phyloP scores from a whole-genome alignment of 306 rosid species.

The Amphicarpaea edgeworthii region DNA sequence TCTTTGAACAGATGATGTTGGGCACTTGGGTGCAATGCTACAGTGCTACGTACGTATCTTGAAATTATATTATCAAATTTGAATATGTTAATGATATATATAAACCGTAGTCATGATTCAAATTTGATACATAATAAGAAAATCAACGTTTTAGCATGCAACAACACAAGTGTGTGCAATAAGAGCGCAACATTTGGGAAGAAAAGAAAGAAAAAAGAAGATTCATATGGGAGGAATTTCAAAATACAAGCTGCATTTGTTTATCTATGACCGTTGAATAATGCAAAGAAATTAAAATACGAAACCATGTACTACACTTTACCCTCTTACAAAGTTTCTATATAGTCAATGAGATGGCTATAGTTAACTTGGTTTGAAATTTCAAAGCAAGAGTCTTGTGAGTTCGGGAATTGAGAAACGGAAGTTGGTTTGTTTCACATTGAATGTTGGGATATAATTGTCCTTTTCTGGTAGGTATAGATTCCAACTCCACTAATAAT shows the following conservation, averaged over 20 bases:
- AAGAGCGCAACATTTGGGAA: background rate
- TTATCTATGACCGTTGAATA: background rate
- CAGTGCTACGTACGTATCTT: background rate
- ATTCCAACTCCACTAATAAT: background rate
- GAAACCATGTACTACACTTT: background rate
- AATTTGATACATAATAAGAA: background rate
- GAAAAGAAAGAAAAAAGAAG: background rate
- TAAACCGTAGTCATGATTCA: background rate
- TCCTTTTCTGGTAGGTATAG: slow-evolving; percentile 23
- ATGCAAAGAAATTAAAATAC: background rate
- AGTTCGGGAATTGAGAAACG: slow-evolving; percentile 4
- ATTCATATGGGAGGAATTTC: background rate
- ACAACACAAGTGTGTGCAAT: background rate
- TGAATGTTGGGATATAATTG: background rate
- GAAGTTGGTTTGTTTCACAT: background rate
- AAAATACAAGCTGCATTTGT: background rate
- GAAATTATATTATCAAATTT: slow-evolving; percentile 6
- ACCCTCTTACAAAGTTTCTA: background rate
- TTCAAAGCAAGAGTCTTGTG: background rate
- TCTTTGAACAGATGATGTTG: background rate
- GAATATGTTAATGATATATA: background rate
- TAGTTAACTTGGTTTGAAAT: slow-evolving; percentile 30
- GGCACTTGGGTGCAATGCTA: background rate
- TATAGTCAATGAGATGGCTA: background rate
- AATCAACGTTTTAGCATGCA: background rate